These are phyloP conservation scores for Didymella keratinophila DNA, from an alignment of 2,329 filamentous ascomycete species.

Conservation along the genomic window DNA sequence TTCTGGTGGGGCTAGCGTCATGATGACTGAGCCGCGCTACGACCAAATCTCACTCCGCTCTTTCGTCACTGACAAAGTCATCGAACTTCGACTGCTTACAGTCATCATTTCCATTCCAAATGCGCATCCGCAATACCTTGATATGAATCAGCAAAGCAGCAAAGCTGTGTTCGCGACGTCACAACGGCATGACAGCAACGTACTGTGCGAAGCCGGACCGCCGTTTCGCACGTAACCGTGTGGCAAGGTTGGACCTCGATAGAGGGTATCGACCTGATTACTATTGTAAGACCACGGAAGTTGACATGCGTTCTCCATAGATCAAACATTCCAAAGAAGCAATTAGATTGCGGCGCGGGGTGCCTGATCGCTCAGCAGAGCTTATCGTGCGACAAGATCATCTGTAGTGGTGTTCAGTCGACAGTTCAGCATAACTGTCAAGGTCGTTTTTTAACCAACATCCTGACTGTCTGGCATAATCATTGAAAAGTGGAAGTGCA, in stretches of 20 bases:
- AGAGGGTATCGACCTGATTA: not conserved
- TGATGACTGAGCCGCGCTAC: slow-evolving; percentile 19
- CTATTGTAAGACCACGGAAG: not conserved
- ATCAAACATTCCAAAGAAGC: not conserved
- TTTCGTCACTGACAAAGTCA: slow-evolving; percentile 12
- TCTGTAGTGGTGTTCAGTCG: not conserved
- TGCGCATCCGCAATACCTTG: not conserved
- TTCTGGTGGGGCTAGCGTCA: slow-evolving; percentile 6
- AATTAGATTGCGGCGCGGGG: not conserved
- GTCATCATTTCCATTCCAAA: slow-evolving; percentile 1
- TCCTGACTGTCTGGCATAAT: not conserved
- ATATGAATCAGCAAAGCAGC: not conserved
- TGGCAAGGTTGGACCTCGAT: not conserved
- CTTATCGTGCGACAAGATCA: not conserved
- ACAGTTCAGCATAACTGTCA: not conserved
- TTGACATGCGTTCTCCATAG: not conserved
- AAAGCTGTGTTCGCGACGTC: not conserved
- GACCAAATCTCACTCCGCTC: slow-evolving; percentile 18
- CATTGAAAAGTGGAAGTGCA: not conserved
- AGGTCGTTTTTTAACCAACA: too few species aligned
- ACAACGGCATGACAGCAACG: not conserved
- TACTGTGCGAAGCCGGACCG: not conserved
- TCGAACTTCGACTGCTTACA: not conserved
- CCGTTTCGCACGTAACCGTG: not conserved
- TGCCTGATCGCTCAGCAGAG: not conserved